phyloP scores from a whole-genome alignment of 768 basidiomycete genomes.

The Terana coerulea region DNA sequence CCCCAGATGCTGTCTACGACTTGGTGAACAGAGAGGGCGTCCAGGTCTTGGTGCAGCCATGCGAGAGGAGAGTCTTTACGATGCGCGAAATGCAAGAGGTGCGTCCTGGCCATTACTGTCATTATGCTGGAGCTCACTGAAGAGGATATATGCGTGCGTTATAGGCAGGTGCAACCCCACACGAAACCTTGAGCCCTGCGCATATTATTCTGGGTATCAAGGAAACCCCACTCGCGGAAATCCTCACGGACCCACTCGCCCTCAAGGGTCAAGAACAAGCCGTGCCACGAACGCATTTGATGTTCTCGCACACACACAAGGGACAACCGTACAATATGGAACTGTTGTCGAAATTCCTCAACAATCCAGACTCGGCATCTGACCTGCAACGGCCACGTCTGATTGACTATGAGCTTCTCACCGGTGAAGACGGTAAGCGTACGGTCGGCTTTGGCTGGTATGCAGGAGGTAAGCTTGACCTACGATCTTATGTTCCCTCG shows the following conservation, averaged over 20 bases:
- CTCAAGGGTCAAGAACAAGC: constrained; percentile 22
- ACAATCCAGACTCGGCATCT: constrained; percentile 14
- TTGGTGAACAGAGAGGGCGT: constrained; percentile 55
- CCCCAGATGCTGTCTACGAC: constrained; percentile 65
- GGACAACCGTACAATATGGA: constrained; percentile 85
- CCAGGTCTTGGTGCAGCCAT: constrained; percentile 71
- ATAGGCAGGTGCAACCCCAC: constrained; percentile 76
- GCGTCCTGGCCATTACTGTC: constrained; percentile 18
- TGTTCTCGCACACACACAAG: constrained; percentile 93
- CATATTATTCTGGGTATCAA: constrained; percentile 88
- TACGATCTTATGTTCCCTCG: neutral
- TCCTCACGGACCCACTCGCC: constrained; percentile 45
- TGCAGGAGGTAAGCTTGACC: constrained; percentile 67
- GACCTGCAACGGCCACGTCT: constrained; percentile 42
- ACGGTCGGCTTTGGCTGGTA: constrained; percentile 92
- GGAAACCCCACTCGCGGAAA: constrained; percentile 67
- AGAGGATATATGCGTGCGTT: neutral
- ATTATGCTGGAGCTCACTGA: neutral
- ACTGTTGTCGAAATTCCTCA: constrained; percentile 62
- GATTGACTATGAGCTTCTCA: constrained; percentile 86
- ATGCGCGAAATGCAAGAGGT: constrained; percentile 65
- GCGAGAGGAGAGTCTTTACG: constrained; percentile 70
- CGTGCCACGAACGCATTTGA: constrained; percentile 66
- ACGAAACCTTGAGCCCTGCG: constrained; percentile 51
- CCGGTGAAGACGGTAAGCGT: constrained; percentile 56